Percentiles rank a stretch among this genome's conserved stretches.
Conservation (phyloP, 176 grass and related monocot species). For the Zea luxurians region DNA sequence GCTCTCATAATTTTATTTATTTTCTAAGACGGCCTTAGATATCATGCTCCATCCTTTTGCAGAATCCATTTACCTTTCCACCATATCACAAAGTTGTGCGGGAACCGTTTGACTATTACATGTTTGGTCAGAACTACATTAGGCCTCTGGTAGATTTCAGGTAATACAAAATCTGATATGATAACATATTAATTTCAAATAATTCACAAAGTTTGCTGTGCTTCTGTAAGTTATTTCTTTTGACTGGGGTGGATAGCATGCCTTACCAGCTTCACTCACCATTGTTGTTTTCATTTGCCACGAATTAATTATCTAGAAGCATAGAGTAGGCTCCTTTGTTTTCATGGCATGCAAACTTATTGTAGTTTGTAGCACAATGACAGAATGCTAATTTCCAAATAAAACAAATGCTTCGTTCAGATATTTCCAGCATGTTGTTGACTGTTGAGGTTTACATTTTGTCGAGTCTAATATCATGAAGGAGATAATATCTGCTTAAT, state of each 20-base stretch:
- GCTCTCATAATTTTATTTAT: constrained; percentile 19
- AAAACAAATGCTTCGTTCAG: background rate
- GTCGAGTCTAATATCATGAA: background rate
- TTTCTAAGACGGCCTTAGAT: constrained; percentile 18
- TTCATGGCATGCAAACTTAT: background rate
- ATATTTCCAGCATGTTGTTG: constrained; percentile 22
- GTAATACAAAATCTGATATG: constrained; percentile 51
- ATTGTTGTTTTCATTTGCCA: background rate
- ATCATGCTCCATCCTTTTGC: constrained; percentile 47
- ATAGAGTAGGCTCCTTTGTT: constrained; percentile 23
- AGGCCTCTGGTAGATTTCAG: constrained; percentile 80
- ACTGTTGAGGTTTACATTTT: background rate
- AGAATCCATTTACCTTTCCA: constrained; percentile 85
- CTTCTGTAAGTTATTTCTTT: background rate
- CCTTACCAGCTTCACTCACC: background rate
- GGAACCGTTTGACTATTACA: constrained; percentile 96
- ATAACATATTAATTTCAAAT: background rate
- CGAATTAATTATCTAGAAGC: background rate
- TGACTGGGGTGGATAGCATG: constrained; percentile 10
- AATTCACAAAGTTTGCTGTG: background rate
- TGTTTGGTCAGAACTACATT: constrained; percentile 98
- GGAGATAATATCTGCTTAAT: background rate
- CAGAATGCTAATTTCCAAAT: background rate
- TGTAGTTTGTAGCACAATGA: constrained; percentile 19
- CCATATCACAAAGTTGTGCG: constrained; percentile 85